Evolutionary conservation across 768 basidiomycete genomes (phyloP).

Genomic region (Pleurotus salmoneostramineus): DNA sequence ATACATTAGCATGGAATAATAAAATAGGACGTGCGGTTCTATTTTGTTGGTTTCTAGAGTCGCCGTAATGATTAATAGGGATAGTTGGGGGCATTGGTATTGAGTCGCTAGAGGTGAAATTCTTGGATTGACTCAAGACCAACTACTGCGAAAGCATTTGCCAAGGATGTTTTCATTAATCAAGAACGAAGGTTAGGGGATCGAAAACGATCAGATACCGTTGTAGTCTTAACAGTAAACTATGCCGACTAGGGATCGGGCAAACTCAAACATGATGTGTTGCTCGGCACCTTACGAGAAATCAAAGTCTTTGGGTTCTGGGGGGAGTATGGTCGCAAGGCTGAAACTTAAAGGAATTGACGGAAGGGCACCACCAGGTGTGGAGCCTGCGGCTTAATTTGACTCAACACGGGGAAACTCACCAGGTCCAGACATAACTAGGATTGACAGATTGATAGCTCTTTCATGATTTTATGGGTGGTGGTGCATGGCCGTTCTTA

Average conservation of each 20-base stretch:
- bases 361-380: conserved; percentile 74
- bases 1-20: conserved; percentile 85
- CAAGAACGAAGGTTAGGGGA: conserved; percentile 84
- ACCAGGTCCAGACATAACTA: conserved; percentile 61
- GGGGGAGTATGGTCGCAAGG: conserved; percentile 70
- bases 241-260: conserved; percentile 78
- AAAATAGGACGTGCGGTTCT: conserved; percentile 79
- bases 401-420: conserved; percentile 73
- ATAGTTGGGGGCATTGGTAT: conserved; percentile 83
- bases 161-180: conserved; percentile 84
- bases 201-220: conserved; percentile 83
- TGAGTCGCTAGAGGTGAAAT: conserved; percentile 82
- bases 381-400: conserved; percentile 62
- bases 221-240: conserved; percentile 85
- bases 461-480: conserved; percentile 78
- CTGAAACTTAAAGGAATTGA: conserved; percentile 38
- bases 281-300: conserved; percentile 79
- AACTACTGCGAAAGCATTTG: conserved; percentile 82
- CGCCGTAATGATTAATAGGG: conserved; percentile 81
- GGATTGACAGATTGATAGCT: conserved; percentile 69
- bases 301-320: conserved; percentile 89
- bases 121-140: conserved; percentile 81
- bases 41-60: conserved; percentile 82
- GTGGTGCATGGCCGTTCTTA: conserved; percentile 90
- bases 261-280: conserved; percentile 66